Base-by-base conservation (phyloP, 2,329 filamentous ascomycete genomes). In the Aspergillus oerlinghausenensis region DNA sequence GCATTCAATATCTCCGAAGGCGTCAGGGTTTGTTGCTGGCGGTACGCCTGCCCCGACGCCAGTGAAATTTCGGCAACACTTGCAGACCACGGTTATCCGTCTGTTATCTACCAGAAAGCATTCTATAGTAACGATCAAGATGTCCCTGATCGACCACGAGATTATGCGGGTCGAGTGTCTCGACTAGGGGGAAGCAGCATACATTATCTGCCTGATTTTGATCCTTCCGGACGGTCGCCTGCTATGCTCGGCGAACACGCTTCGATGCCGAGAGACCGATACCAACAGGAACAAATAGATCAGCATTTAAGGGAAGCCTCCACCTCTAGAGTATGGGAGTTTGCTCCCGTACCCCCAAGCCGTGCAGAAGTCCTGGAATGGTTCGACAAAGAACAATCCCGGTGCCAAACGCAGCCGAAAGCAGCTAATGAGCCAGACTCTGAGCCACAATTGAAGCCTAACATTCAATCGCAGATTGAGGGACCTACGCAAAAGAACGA, bases 81-180 rank as follows among this genome's bases (percentile, higher is more conserved):
- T 70, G 73, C 63, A 70, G 60, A 78, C n/a, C 73, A 80, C 56
- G 80, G 80, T 11, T 74, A 86, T 8, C 88, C 89, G 0, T 80
- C 87, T 56, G 82, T 89, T 14, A 82, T 97, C 50, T 95, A 96
- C 61, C 89, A 92, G 71, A 87, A 92, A 68, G 87, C 92, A 0
- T 92, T 88, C 67, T 97, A 96, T 69, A 89, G 92, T 64, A 81
- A 89, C 28, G 90, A 95, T 59, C 81, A 80, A 51, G 94, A 97
- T 73, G 88, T 97, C 0, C 92, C 92, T 11, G 82, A 87, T 42
- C 83, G 88, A 53, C 74, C 82, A 32, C 82, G 90, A 53, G 91
- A 96, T 72, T 97, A 96, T 74, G 93, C 89, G 6, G 93, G 93
- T 3, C 86, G 86, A 63, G 89, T 95, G 65, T 97, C 95, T 69